phyloP scores from a whole-genome alignment of 2,329 filamentous ascomycete species.

The Colletotrichum tofieldiae region DNA sequence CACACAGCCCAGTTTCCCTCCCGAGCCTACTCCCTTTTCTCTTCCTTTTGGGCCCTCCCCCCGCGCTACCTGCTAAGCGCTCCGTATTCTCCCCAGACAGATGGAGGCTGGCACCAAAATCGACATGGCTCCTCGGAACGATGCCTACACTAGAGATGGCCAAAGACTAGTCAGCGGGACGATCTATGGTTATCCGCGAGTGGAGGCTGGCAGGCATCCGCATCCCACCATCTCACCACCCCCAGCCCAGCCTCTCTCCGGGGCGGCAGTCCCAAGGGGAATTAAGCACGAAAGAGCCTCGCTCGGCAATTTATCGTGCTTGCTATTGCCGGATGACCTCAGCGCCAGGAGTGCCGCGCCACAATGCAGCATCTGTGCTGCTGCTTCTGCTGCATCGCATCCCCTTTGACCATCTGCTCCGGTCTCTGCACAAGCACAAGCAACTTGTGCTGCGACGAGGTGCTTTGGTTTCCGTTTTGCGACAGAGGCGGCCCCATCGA shows the following conservation, averaged over 20 bases:
- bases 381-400: conserved; percentile 7
- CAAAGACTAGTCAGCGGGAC: conserved; percentile 28
- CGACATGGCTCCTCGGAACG: background rate
- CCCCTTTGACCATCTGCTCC: background rate
- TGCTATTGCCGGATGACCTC: conserved; percentile 35
- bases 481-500: background rate
- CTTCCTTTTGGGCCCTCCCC: background rate
- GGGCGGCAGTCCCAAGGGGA: conserved; percentile 5
- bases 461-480: conserved; percentile 25
- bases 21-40: background rate
- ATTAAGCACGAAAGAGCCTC: conserved; percentile 35
- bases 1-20: background rate
- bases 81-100: background rate
- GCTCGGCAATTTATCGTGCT: conserved; percentile 25
- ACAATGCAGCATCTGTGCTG: conserved; percentile 38
- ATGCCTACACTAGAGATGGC: background rate
- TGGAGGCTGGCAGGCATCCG: conserved; percentile 30
- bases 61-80: background rate
- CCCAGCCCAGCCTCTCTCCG: background rate
- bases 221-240: conserved; percentile 4
- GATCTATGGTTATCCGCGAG: conserved; percentile 28
- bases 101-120: background rate
- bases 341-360: conserved; percentile 30
- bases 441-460: conserved; percentile 30
- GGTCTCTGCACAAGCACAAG: conserved; percentile 12